These are phyloP conservation scores for Fusarium transvaalense DNA, from an alignment of 2,329 filamentous ascomycete species.

Conservation along the genomic window DNA sequence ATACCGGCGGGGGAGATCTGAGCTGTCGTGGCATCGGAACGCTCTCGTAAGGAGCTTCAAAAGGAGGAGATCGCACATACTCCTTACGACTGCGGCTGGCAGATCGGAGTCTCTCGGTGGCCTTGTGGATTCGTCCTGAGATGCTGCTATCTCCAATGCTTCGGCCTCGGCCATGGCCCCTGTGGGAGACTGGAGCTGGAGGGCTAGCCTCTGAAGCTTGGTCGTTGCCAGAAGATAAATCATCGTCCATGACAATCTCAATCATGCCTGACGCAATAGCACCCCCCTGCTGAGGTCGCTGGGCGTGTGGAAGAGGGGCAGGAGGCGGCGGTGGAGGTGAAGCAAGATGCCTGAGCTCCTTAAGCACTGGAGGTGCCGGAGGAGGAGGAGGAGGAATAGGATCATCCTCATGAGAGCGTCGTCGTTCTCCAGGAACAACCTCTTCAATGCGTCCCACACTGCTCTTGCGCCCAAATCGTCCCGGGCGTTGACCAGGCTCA, in stretches of 20 bases:
- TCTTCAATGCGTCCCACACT: slow-evolving; percentile 62
- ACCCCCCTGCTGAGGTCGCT: slow-evolving; percentile 58
- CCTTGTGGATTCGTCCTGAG: slow-evolving; percentile 66
- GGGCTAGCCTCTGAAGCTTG: slow-evolving; percentile 41
- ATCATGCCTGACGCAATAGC: slow-evolving; percentile 68
- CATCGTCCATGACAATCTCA: slow-evolving; percentile 75
- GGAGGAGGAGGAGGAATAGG: slow-evolving; percentile 65
- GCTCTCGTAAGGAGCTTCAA: slow-evolving; percentile 59
- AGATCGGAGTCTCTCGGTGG: slow-evolving; percentile 71
- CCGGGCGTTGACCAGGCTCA: slow-evolving; percentile 48
- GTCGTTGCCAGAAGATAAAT: slow-evolving; percentile 54
- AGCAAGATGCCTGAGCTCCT: slow-evolving; percentile 73
- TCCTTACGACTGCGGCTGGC: slow-evolving; percentile 68
- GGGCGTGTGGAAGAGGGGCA: slow-evolving; percentile 65
- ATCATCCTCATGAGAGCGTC: slow-evolving; percentile 66
- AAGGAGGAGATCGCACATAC: slow-evolving; percentile 43
- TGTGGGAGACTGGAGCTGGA: slow-evolving; percentile 55
- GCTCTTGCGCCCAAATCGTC: slow-evolving; percentile 53
- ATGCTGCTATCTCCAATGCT: slow-evolving; percentile 67
- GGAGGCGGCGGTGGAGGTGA: slow-evolving; percentile 72
- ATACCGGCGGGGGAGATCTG: slow-evolving; percentile 54
- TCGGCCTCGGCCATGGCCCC: slow-evolving; percentile 68
- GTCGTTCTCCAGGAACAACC: slow-evolving; percentile 56
- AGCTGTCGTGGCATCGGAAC: slow-evolving; percentile 51
- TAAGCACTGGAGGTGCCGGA: slow-evolving; percentile 66